A percentile compares a stretch with the other conserved stretches of the same genome.
These are phyloP conservation scores for Naganishia albida DNA, from an alignment of 1,284 basidiomycete species.

Conservation along the genomic window DNA sequence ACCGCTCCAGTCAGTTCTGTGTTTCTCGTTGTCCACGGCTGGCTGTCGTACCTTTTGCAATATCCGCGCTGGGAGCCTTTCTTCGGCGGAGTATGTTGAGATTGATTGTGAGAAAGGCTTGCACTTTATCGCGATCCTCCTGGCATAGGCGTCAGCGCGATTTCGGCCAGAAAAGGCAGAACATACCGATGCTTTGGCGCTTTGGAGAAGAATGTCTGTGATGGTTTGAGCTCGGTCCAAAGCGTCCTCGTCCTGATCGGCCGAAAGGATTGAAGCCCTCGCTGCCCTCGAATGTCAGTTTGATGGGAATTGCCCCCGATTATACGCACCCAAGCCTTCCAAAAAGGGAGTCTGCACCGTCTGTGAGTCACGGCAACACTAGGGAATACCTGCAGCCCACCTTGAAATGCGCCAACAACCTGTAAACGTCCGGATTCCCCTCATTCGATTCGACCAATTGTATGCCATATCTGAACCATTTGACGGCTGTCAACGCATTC, in stretches of 20 bases:
- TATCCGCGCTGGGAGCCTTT: slow-evolving; percentile 9
- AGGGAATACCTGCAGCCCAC: not conserved
- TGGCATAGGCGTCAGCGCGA: not conserved
- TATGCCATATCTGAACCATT: slow-evolving; percentile 14
- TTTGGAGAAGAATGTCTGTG: slow-evolving; percentile 8
- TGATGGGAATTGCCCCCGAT: too few species aligned
- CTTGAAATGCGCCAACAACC: slow-evolving; percentile 8
- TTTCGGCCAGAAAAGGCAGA: not conserved
- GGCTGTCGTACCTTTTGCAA: not conserved
- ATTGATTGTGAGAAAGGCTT: slow-evolving; percentile 15
- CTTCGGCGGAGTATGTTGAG: slow-evolving; percentile 12
- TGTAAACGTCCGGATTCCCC: not conserved
- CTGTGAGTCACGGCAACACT: not conserved
- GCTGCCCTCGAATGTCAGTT: not conserved
- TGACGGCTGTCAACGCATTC: slow-evolving; percentile 3
- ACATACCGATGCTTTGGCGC: slow-evolving; percentile 1
- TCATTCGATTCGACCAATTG: slow-evolving; percentile 7
- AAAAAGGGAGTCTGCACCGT: not conserved
- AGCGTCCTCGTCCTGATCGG: slow-evolving; percentile 10
- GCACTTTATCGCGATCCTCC: slow-evolving; percentile 1
- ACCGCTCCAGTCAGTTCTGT: not conserved
- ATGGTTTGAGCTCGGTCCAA: slow-evolving; percentile 19
- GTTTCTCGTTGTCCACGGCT: not conserved
- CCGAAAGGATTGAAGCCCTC: slow-evolving; percentile 11
- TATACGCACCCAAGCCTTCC: slow-evolving; percentile 8